These are phyloP conservation scores for Lactifluus hygrophoroides DNA, from an alignment of 768 basidiomycete species.

Conservation along the genomic window DNA sequence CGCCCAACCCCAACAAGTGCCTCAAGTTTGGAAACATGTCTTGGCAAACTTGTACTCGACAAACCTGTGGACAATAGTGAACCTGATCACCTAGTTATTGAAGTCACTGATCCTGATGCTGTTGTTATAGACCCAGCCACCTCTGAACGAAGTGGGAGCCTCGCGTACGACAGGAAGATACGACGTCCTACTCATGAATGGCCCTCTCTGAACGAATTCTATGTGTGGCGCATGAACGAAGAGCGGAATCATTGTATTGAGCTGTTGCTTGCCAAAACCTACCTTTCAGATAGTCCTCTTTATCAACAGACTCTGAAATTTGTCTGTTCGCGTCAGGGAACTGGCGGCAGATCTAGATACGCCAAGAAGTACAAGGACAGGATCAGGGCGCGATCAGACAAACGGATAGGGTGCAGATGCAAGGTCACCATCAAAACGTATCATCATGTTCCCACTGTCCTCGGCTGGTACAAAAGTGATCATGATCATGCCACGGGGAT, in stretches of 20 bases:
- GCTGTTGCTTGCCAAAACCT: neutral
- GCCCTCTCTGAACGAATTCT: neutral
- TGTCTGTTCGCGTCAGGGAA: neutral
- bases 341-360: neutral
- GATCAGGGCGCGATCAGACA: neutral
- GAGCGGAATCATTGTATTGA: conserved; percentile 1
- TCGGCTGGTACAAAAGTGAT: neutral
- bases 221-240: neutral
- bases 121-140: neutral
- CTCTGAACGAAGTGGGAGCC: neutral
- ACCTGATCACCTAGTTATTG: neutral
- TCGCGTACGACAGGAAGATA: neutral
- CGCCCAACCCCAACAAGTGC: neutral
- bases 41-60: neutral
- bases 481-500: neutral
- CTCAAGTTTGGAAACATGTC: neutral
- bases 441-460: neutral
- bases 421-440: neutral
- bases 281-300: neutral
- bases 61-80: neutral
- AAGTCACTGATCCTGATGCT: neutral
- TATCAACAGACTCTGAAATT: neutral
- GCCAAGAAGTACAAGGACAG: neutral
- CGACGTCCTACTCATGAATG: neutral
- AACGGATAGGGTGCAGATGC: neutral